These are phyloP conservation scores for Lachnellula cervina DNA, from an alignment of 2,329 filamentous ascomycete genomes.

Conservation along the genomic window DNA sequence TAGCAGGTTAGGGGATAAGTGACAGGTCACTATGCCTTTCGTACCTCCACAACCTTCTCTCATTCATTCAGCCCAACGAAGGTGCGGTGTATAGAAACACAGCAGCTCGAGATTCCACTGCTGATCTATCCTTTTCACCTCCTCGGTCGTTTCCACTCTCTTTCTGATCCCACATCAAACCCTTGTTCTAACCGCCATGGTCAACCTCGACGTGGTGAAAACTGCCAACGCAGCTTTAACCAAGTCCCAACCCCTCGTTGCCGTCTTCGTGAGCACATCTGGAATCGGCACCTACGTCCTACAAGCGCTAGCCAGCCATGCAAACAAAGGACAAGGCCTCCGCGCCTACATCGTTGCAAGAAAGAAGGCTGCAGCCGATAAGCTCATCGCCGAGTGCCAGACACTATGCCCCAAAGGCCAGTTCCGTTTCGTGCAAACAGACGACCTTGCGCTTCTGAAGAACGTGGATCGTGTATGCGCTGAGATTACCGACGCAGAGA, in stretches of 20 bases:
- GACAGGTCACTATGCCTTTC: too few species aligned
- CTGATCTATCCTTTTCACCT: too few species aligned
- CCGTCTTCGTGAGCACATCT: constrained; percentile 11
- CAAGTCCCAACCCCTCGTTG: constrained; percentile 7
- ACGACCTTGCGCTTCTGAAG: constrained; percentile 31
- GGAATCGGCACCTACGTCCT: constrained; percentile 3
- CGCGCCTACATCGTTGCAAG: constrained; percentile 33
- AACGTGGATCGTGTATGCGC: constrained; percentile 30
- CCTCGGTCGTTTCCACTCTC: too few species aligned
- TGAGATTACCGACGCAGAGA: constrained; percentile 27
- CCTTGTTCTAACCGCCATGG: not conserved
- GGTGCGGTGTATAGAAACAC: too few species aligned
- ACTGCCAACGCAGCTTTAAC: constrained; percentile 3
- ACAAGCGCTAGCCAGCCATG: constrained; percentile 4
- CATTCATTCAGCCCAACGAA: too few species aligned
- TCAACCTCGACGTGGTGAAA: constrained; percentile 1
- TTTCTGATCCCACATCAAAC: too few species aligned
- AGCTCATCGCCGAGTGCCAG: constrained; percentile 27
- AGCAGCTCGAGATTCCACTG: too few species aligned
- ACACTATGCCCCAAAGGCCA: constrained; percentile 28
- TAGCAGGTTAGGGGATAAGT: too few species aligned
- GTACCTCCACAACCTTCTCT: too few species aligned
- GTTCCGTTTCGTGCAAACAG: constrained; percentile 30
- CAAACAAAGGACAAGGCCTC: constrained; percentile 16
- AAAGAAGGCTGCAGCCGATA: constrained; percentile 27